phyloP scores from a whole-genome alignment of 2,329 filamentous ascomycete genomes.

The Lachnellula cervina region DNA sequence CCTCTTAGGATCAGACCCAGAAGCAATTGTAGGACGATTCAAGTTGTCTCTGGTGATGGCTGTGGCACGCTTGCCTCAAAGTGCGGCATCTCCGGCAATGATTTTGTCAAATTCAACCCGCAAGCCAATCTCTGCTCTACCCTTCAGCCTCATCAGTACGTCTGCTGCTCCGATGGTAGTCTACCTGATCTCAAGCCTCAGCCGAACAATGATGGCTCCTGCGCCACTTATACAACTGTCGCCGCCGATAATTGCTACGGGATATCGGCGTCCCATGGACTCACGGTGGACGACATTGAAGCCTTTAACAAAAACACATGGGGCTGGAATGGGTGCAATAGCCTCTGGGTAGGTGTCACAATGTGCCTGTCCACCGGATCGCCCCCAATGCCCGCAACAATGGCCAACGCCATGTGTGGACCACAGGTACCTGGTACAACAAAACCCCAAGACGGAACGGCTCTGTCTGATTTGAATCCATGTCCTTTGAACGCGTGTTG shows the following conservation, averaged over 20 bases:
- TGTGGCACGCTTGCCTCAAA: constrained; percentile 35
- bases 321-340: constrained; percentile 39
- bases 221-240: constrained; percentile 33
- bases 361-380: constrained; percentile 40
- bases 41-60: constrained; percentile 34
- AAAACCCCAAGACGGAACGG: constrained; percentile 27
- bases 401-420: constrained; percentile 40
- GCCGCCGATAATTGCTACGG: constrained; percentile 32
- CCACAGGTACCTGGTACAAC: constrained; percentile 39
- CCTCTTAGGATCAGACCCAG: too few species aligned
- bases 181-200: constrained; percentile 32
- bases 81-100: constrained; percentile 36
- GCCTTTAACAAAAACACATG: constrained; percentile 40
- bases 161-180: constrained; percentile 32
- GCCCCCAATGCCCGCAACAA: constrained; percentile 37
- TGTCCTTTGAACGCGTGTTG: constrained; percentile 42
- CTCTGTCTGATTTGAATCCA: constrained; percentile 38
- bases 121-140: constrained; percentile 24
- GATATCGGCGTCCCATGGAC: constrained; percentile 30
- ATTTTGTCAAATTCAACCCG: constrained; percentile 35
- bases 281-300: constrained; percentile 34
- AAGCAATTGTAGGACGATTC: constrained; percentile 25
- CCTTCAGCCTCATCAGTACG: constrained; percentile 25
- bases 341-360: constrained; percentile 27
- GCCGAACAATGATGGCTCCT: constrained; percentile 33